Evolutionary conservation across 2,329 filamentous ascomycete species (phyloP).

Genomic region (Elsinoe arachidis): DNA sequence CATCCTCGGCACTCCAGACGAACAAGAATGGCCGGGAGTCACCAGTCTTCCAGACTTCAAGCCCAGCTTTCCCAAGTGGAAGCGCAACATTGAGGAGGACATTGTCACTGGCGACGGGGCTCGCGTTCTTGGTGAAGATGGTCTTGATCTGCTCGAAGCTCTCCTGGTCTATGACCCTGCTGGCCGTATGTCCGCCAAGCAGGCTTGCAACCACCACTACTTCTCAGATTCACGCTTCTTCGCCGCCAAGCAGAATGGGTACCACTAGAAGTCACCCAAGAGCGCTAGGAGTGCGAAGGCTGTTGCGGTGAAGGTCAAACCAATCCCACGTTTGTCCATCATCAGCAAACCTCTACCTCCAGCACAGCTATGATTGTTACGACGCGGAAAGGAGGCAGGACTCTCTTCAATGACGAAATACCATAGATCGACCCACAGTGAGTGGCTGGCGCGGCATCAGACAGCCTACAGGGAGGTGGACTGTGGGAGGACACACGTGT

Average conservation of each 20-base stretch:
- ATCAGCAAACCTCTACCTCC: neutral
- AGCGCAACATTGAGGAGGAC: constrained; percentile 55
- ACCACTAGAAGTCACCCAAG: constrained; percentile 16
- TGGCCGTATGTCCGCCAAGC: constrained; percentile 79
- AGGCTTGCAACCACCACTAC: constrained; percentile 75
- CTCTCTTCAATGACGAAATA: constrained; percentile 1
- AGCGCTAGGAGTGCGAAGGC: neutral
- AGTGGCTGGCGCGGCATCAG: neutral
- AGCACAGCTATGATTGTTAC: constrained; percentile 11
- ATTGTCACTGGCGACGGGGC: constrained; percentile 54
- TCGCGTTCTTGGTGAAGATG: constrained; percentile 55
- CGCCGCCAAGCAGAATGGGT: constrained; percentile 19
- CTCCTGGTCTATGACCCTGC: constrained; percentile 84
- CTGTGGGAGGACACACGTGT: neutral
- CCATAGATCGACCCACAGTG: constrained; percentile 1
- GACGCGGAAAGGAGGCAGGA: neutral
- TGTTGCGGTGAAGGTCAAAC: neutral
- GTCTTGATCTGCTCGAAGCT: constrained; percentile 57
- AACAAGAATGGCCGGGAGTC: constrained; percentile 78
- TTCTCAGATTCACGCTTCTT: constrained; percentile 40
- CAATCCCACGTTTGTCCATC: neutral
- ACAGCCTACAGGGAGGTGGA: neutral
- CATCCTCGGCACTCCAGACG: constrained; percentile 71
- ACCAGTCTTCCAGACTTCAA: constrained; percentile 96
- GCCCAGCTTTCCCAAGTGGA: constrained; percentile 84